Evolutionary conservation across 139 green algal species (phyloP), one percentile per base, ranked within the genome.

Genomic region (Limnomonas spitsbergensis): DNA sequence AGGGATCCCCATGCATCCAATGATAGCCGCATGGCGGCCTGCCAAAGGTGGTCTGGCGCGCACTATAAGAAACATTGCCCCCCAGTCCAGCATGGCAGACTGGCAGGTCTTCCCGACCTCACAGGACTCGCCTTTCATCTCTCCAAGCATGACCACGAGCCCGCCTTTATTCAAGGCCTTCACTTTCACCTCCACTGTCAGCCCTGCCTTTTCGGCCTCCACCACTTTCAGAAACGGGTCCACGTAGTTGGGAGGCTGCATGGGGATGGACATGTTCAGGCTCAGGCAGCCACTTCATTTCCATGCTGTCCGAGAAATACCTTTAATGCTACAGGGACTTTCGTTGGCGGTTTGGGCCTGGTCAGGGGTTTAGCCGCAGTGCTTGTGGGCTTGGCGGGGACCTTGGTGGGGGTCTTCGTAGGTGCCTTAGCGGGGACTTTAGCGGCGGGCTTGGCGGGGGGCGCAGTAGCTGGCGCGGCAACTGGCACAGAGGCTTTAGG

Each of bases 101-200:
- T n/a, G n/a, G n/a, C n/a, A n/a, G n/a, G n/a, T n/a, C n/a, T 54
- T 54, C 42, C 42, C 42, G 7, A 54, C 42, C 42, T 54, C 42
- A 9, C 42, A 9, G 7, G 42, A 27, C 42, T 54, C 34, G 42
- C 69, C 69, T 32, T 47, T 75, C 9, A 52, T 14, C 4, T 56
- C 38, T 9, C 6, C 14, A 3, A 66, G 29, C 36, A 24, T 38
- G 4, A 77, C 78, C 40, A 79, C 40, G 0, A 83, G 31, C n/a
- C 78, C 78, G 24, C 56, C 56, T 32, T 75, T 42, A 29, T 79
- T 83, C 36, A 75, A 71, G 1, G 40, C 56, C 40, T 70, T 66
- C 53, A 83, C 78, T 40, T 75, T 79, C 26, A 83, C 78, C 26
- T 79, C 61, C 38, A 83, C 71, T 1, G 52, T 78, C 39, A 75